phyloP scores from a whole-genome alignment of 2,329 filamentous ascomycete species.

The Nothopassalora personata region DNA sequence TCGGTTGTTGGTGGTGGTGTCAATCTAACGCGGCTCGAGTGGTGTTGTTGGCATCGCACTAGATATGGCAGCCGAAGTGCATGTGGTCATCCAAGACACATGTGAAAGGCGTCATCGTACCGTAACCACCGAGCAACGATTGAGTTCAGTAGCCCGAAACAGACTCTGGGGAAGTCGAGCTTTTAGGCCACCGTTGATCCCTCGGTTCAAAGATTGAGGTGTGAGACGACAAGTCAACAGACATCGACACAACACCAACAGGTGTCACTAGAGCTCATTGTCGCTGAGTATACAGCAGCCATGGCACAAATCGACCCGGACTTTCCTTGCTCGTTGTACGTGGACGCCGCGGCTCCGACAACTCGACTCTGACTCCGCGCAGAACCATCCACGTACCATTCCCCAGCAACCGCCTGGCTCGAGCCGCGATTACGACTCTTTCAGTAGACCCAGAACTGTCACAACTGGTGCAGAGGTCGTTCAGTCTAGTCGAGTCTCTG shows the following conservation, averaged over 20 bases:
- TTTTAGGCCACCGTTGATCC: not conserved
- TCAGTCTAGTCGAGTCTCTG: constrained; percentile 48
- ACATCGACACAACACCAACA: not conserved
- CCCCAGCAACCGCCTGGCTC: constrained; percentile 71
- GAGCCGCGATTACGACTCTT: constrained; percentile 67
- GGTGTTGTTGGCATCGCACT: not conserved
- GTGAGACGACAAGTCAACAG: not conserved
- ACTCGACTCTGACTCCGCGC: not conserved
- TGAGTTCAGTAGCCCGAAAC: not conserved
- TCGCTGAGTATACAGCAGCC: not conserved
- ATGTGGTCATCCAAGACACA: not conserved
- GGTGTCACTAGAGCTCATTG: not conserved
- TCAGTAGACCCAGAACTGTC: constrained; percentile 87
- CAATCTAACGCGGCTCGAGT: not conserved
- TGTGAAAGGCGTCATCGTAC: not conserved
- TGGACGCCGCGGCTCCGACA: not conserved
- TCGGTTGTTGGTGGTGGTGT: not conserved
- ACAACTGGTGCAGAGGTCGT: constrained; percentile 67
- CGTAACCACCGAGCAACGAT: not conserved
- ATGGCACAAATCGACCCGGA: not conserved
- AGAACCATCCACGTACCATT: constrained; percentile 76
- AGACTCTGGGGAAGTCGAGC: not conserved
- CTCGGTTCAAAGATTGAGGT: not conserved
- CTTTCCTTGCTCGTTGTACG: not conserved
- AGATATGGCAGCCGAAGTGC: not conserved